Evolutionary conservation across 2,329 filamentous ascomycete genomes (phyloP), one percentile per base, ranked within the genome.

Genomic region (Knoxdaviesia capensis): DNA sequence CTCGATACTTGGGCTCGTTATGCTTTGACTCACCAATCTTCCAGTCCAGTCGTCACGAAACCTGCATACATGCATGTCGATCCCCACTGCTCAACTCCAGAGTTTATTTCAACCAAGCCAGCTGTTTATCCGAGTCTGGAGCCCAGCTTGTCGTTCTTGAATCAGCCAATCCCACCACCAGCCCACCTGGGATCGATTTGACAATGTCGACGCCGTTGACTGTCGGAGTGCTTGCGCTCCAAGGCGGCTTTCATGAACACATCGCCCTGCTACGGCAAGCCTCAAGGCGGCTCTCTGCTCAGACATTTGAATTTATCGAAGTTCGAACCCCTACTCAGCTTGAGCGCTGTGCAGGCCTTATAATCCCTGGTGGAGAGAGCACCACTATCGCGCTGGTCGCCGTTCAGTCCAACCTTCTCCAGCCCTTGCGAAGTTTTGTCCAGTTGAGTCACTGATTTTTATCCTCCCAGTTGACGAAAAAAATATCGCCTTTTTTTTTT

Each of bases 321-420:
- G 84, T 96, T 39, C 79, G 88, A 45, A 94, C 79, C 6, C 62
- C 73, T 3, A 61, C 65, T 6, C 71, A 94, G 52, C 69, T 98
- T 32, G 62, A 68, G 5, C 58, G 56, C 50, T 96, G 87, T 60
- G 75, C 88, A 58, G 88, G 76, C 30, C 69, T 98, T 37, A 75
- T 98, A 54, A 75, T 98, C 39, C 90, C 90, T 3, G 90, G 90
- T 41, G 90, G 90, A 47, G 90, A 98, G 59, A 94, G 85, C 60
- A 96, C 90, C 1, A 80, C 88, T 4, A 92, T 98, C 50, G 84
- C 85, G 7, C 70, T 94, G 31, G 82, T 94, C 10, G 90, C 90
- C 4, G 75, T 76, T 28, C 73, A 87, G 48, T 85, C 81, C 0
- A 77, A 79, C 10, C 62, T 98, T 34, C 62, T 98, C 43, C 84